These are phyloP conservation scores for Cyphellophora attinorum DNA, from an alignment of 2,329 filamentous ascomycete species.

Conservation along the genomic window DNA sequence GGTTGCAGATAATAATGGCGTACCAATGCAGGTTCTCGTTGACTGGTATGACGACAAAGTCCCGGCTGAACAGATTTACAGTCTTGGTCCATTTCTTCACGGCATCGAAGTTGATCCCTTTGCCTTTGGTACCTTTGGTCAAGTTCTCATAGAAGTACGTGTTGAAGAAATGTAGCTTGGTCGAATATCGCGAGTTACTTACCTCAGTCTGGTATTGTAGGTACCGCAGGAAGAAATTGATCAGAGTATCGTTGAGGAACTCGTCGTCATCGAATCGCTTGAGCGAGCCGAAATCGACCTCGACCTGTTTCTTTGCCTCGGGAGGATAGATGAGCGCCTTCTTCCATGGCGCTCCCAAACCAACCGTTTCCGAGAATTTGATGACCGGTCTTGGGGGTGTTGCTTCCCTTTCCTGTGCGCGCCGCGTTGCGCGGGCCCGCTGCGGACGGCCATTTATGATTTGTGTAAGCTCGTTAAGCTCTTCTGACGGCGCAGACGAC, in stretches of 20 bases:
- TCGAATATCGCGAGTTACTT: slow-evolving; percentile 45
- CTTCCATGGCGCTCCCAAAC: slow-evolving; percentile 18
- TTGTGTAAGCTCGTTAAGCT: too few relatives aligned
- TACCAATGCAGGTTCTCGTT: slow-evolving; percentile 89
- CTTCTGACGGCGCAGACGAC: too few relatives aligned
- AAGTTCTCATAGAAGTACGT: slow-evolving; percentile 77
- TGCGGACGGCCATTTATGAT: too few relatives aligned
- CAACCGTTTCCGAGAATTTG: slow-evolving; percentile 10
- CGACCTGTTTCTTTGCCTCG: slow-evolving; percentile 36
- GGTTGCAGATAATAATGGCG: slow-evolving; percentile 87
- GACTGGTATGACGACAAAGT: slow-evolving; percentile 86
- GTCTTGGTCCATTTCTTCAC: slow-evolving; percentile 83
- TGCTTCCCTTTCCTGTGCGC: too few relatives aligned
- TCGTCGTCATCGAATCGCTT: slow-evolving; percentile 70
- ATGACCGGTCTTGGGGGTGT: not conserved
- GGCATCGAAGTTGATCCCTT: slow-evolving; percentile 67
- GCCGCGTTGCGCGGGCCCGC: too few relatives aligned
- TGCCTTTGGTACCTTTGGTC: slow-evolving; percentile 46
- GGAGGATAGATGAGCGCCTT: slow-evolving; percentile 35
- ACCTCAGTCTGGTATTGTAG: slow-evolving; percentile 53
- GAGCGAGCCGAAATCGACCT: slow-evolving; percentile 41
- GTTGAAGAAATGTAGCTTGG: slow-evolving; percentile 78
- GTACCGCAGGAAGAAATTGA: slow-evolving; percentile 76
- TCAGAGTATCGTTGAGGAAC: slow-evolving; percentile 85
- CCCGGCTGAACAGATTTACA: slow-evolving; percentile 72